These are phyloP conservation scores for Chytriomyces confervae DNA, from an alignment of 192 early-diverging fungal species.

Conservation along the genomic window DNA sequence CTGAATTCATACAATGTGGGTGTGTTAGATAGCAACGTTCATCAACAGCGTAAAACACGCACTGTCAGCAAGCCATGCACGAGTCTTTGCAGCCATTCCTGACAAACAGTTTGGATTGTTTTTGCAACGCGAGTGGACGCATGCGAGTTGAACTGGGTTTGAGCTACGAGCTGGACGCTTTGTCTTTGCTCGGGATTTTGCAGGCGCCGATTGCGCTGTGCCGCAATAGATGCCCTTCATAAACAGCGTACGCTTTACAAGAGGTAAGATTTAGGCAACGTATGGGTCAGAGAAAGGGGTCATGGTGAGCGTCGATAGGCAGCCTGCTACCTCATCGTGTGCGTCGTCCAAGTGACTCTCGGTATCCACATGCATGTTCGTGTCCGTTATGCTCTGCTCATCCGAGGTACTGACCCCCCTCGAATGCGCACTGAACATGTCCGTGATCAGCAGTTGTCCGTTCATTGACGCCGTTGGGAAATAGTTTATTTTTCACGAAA, in stretches of 20 bases:
- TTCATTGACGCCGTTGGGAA: neutral
- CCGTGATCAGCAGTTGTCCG: neutral
- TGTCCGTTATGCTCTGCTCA: too few relatives aligned
- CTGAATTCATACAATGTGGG: constrained; percentile 1
- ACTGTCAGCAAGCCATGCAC: constrained; percentile 2
- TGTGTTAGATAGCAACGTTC: neutral
- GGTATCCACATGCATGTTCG: too few relatives aligned
- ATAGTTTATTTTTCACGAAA: too few relatives aligned
- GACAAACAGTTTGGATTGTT: constrained; percentile 20
- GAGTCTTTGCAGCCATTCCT: constrained; percentile 3
- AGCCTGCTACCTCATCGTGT: too few relatives aligned
- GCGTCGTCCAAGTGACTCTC: too few relatives aligned
- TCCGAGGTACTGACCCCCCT: too few relatives aligned
- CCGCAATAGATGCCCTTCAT: neutral
- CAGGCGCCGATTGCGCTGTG: neutral
- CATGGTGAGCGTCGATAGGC: too few relatives aligned
- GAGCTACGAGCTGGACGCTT: neutral
- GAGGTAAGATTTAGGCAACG: too few relatives aligned
- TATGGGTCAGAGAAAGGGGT: too few relatives aligned
- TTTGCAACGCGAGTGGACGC: constrained; percentile 7
- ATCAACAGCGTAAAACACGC: neutral
- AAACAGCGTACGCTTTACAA: neutral
- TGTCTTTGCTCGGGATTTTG: neutral
- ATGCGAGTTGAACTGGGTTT: neutral
- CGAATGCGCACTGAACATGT: neutral